These are phyloP conservation scores for Delonix regia DNA, from an alignment of 306 rosid genomes.

Conservation along the genomic window DNA sequence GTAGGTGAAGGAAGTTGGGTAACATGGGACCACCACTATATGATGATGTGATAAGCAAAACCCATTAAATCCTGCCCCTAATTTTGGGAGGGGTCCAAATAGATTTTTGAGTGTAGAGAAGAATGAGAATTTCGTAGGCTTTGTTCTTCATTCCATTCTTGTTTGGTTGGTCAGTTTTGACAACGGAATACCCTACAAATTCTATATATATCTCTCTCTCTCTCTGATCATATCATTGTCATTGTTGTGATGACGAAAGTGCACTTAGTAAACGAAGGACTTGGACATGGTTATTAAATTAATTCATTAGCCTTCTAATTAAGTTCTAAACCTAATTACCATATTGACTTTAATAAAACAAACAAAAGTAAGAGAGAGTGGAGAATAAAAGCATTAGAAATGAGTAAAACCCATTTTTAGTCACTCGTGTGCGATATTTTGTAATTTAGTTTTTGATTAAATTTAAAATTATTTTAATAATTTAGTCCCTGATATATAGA, in stretches of 20 bases:
- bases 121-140: slow-evolving; percentile 43
- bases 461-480: too few species aligned
- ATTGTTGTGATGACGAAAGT: neutral
- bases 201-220: neutral
- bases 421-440: too few species aligned
- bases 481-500: too few species aligned
- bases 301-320: neutral
- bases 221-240: neutral
- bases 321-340: neutral
- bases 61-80: slow-evolving; percentile 24
- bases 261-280: slow-evolving; percentile 8
- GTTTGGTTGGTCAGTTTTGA: slow-evolving; percentile 42
- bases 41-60: neutral
- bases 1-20: neutral
- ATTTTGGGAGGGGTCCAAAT: slow-evolving; percentile 42
- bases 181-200: slow-evolving; percentile 28
- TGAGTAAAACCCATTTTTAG: too few species aligned
- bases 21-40: slow-evolving; percentile 50
- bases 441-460: too few species aligned
- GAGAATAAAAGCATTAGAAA: slow-evolving; percentile 35
- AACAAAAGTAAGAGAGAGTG: slow-evolving; percentile 1
- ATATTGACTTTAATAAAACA: slow-evolving; percentile 13
- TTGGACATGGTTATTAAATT: neutral
- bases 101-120: neutral
- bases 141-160: slow-evolving; percentile 33